These are phyloP conservation scores for Brasilioporus rufonigricans DNA, from an alignment of 768 basidiomycete species.

Conservation along the genomic window DNA sequence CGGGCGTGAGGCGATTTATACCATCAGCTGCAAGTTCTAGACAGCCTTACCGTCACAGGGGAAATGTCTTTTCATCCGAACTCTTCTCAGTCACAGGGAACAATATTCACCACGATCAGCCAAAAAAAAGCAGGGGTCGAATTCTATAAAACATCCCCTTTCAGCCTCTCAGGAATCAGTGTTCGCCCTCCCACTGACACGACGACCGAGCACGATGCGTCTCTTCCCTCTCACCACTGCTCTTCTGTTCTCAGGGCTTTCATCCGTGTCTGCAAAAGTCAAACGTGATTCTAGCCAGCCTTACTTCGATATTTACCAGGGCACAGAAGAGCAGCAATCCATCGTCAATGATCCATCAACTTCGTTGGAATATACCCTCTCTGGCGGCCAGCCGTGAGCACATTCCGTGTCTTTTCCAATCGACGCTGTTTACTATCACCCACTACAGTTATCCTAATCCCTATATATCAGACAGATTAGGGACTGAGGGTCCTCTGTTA, in stretches of 20 bases:
- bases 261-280: neutral
- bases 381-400: neutral
- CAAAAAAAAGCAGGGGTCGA: neutral
- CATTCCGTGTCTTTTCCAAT: neutral
- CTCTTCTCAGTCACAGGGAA: neutral
- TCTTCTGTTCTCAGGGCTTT: neutral
- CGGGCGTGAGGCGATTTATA: neutral
- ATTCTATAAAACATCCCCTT: neutral
- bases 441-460: neutral
- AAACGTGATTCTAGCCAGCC: neutral
- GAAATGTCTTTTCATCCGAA: neutral
- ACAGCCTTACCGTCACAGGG: neutral
- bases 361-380: neutral
- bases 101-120: neutral
- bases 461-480: neutral
- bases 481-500: neutral
- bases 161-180: neutral
- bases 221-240: neutral
- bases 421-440: neutral
- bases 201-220: neutral
- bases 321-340: neutral
- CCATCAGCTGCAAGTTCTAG: neutral
- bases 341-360: neutral
- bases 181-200: neutral
- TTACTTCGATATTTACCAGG: neutral